phyloP scores from a whole-genome alignment of 1,284 basidiomycete genomes.

The Leccinum subfulvum region DNA sequence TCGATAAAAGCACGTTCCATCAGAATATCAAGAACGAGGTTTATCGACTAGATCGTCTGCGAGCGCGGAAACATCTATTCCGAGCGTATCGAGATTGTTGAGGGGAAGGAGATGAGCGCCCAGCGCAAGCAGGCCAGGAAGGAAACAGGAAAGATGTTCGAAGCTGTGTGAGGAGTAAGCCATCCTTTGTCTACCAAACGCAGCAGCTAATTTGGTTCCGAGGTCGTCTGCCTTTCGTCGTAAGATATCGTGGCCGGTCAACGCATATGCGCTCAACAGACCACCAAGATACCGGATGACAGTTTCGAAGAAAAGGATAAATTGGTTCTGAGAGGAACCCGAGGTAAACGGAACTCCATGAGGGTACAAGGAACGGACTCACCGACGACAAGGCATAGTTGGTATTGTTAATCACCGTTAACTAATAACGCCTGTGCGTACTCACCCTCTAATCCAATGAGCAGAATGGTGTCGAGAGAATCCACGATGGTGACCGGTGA shows the following conservation, averaged over 20 bases:
- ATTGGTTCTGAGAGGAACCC: constrained; percentile 25
- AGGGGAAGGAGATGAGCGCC: no score
- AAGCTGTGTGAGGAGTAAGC: no score
- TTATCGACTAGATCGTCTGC: no score
- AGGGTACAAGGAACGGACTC: not conserved
- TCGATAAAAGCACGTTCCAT: no score
- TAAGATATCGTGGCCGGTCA: constrained; percentile 50
- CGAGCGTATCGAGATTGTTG: no score
- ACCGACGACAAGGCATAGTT: constrained; percentile 55
- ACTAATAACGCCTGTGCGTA: constrained; percentile 62
- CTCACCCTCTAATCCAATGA: constrained; percentile 81
- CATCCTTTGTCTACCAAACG: no score
- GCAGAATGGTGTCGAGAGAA: constrained; percentile 82
- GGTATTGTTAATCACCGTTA: constrained; percentile 57
- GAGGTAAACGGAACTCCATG: not conserved
- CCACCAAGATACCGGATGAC: constrained; percentile 86
- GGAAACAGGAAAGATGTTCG: no score
- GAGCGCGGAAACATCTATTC: no score
- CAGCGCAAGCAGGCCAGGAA: no score
- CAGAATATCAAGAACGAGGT: not conserved
- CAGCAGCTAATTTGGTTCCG: no score
- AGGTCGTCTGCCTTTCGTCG: constrained; percentile 39
- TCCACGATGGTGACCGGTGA: constrained; percentile 64
- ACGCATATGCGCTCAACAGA: constrained; percentile 76
- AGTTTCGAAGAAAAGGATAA: constrained; percentile 77